Percentiles rank a stretch among this genome's conserved stretches.
These are phyloP conservation scores for Neurospora sp. DNA, from an alignment of 495 filamentous ascomycete genomes.

Conservation along the genomic window DNA sequence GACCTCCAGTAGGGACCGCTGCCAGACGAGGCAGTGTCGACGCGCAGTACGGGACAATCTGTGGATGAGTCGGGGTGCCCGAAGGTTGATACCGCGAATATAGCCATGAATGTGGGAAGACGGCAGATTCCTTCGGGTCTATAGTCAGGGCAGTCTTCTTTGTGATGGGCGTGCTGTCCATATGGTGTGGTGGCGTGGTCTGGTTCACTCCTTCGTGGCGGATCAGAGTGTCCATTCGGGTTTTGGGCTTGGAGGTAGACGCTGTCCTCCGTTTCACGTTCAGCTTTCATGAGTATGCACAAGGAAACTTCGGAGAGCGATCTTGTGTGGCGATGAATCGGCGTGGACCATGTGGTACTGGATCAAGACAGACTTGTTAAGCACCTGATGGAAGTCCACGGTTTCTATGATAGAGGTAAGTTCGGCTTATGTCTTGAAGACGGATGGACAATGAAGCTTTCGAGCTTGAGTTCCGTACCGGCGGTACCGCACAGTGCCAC, in stretches of 20 bases:
- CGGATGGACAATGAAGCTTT: background rate
- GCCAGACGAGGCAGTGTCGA: background rate
- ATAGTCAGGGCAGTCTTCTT: background rate
- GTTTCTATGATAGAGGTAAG: too few species aligned
- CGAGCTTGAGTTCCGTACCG: background rate
- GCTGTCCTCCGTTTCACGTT: background rate
- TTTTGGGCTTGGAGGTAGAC: too few species aligned
- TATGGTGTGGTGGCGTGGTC: too few species aligned
- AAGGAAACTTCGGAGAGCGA: background rate
- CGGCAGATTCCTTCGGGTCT: background rate
- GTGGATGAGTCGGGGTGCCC: background rate
- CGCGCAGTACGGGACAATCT: background rate
- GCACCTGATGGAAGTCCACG: too few species aligned
- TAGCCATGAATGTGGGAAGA: background rate
- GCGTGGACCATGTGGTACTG: too few species aligned
- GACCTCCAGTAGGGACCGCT: rapidly evolving
- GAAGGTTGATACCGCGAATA: background rate
- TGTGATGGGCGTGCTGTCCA: too few species aligned
- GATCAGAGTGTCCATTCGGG: too few species aligned
- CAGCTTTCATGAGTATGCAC: background rate
- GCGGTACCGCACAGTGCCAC: background rate
- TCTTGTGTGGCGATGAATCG: too few species aligned
- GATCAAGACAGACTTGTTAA: too few species aligned
- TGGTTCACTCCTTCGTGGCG: too few species aligned
- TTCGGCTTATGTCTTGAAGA: background rate